These are phyloP conservation scores for Picea abies DNA, from an alignment of 83 land plant species.

Conservation along the genomic window DNA sequence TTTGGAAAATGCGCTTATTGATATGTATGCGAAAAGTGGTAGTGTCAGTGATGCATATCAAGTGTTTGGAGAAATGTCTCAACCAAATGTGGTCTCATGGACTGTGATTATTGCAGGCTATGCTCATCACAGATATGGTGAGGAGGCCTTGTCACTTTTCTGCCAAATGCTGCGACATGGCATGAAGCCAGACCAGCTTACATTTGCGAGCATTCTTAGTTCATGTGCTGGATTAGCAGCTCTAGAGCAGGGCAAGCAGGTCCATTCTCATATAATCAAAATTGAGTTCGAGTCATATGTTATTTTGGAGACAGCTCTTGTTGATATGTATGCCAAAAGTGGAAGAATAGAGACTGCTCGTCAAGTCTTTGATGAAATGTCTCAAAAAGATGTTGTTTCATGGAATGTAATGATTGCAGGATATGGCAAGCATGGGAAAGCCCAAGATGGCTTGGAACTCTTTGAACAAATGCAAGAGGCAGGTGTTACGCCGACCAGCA, in stretches of 20 bases:
- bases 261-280: constrained; percentile 10
- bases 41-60: background rate
- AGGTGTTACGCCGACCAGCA: constrained; percentile 8
- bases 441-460: constrained; percentile 1
- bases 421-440: constrained; percentile 20
- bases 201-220: constrained; percentile 18
- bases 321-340: constrained; percentile 21
- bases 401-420: constrained; percentile 24
- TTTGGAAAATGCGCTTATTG: constrained; percentile 5
- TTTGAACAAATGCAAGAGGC: constrained; percentile 6
- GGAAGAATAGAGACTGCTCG: constrained; percentile 23
- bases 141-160: constrained; percentile 9
- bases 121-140: constrained; percentile 5
- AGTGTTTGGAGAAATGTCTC: constrained; percentile 25
- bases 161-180: constrained; percentile 3
- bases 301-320: constrained; percentile 1
- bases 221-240: constrained; percentile 16
- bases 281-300: constrained; percentile 7
- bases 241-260: background rate
- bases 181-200: constrained; percentile 7
- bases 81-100: constrained; percentile 31
- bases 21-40: constrained; percentile 18
- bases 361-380: constrained; percentile 19
- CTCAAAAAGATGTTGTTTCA: constrained; percentile 12
- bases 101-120: constrained; percentile 5